Evolutionary conservation across 805 yeast species (phyloP).

Genomic region (Saturnispora kantuleensis): DNA sequence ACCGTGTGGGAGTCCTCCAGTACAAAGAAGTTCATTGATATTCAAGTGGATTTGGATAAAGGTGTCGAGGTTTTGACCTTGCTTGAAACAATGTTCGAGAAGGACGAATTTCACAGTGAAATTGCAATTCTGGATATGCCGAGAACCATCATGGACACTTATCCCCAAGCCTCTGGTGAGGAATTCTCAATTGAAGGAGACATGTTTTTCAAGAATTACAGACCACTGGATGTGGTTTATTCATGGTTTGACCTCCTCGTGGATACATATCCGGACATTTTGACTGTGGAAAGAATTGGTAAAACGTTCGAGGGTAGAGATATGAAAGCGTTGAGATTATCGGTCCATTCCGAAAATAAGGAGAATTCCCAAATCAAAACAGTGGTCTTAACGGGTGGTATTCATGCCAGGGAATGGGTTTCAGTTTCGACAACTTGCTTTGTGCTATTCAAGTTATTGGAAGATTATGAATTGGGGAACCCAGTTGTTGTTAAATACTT

Average conservation of each 20-base stretch:
- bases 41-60: constrained; percentile 23
- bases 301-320: constrained; percentile 66
- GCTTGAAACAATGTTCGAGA: constrained; percentile 5
- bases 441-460: constrained; percentile 37
- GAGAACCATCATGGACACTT: constrained; percentile 46
- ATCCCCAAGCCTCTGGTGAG: constrained; percentile 26
- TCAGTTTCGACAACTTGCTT: constrained; percentile 62
- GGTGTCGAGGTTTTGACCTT: constrained; percentile 18
- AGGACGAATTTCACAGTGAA: constrained; percentile 22
- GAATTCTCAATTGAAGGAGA: constrained; percentile 24
- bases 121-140: constrained; percentile 48
- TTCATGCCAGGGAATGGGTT: constrained; percentile 89
- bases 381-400: constrained; percentile 71
- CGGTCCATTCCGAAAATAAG: constrained; percentile 33
- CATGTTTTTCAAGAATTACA: constrained; percentile 59
- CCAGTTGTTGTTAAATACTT: constrained; percentile 37
- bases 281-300: constrained; percentile 62
- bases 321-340: constrained; percentile 55
- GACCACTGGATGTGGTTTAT: constrained; percentile 58
- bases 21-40: constrained; percentile 37
- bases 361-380: constrained; percentile 36
- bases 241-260: constrained; percentile 59
- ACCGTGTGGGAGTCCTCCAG: constrained; percentile 43
- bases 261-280: constrained; percentile 52
- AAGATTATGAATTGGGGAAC: constrained; percentile 33